Percentiles rank a stretch among this genome's conserved stretches.
These are phyloP conservation scores for Alternaria solani DNA, from an alignment of 2,329 filamentous ascomycete species.

Conservation along the genomic window DNA sequence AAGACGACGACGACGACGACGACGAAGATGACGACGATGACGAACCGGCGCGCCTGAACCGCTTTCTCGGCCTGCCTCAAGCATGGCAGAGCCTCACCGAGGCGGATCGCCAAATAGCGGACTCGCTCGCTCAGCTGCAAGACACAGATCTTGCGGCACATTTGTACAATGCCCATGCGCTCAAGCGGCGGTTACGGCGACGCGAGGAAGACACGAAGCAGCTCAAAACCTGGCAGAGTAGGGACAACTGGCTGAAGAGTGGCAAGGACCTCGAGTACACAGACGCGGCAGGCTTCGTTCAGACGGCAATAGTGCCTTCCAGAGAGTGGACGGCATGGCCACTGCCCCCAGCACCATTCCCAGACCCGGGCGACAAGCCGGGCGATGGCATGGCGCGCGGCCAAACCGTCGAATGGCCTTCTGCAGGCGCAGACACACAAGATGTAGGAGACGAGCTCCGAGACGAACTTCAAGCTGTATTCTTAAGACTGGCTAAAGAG, in stretches of 20 bases:
- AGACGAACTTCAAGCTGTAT: slow-evolving; percentile 72
- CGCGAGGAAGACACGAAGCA: slow-evolving; percentile 21
- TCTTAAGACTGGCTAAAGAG: slow-evolving; percentile 73
- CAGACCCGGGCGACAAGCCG: slow-evolving; percentile 60
- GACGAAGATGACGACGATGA: slow-evolving; percentile 8
- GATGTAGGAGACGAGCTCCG: slow-evolving; percentile 70
- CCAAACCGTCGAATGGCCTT: slow-evolving; percentile 61
- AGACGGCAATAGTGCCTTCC: slow-evolving; percentile 55
- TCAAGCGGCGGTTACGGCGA: slow-evolving; percentile 63
- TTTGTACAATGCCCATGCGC: slow-evolving; percentile 77
- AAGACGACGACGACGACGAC: neutral
- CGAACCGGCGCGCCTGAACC: slow-evolving; percentile 63
- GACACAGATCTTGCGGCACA: slow-evolving; percentile 76
- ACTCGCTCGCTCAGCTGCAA: slow-evolving; percentile 69
- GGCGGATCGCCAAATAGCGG: slow-evolving; percentile 68
- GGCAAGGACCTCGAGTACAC: slow-evolving; percentile 37
- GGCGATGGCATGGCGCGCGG: slow-evolving; percentile 41
- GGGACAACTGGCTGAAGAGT: slow-evolving; percentile 51
- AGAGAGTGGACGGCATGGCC: slow-evolving; percentile 88
- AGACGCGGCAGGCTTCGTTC: slow-evolving; percentile 37
- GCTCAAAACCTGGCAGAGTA: slow-evolving; percentile 50
- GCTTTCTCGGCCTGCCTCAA: slow-evolving; percentile 71
- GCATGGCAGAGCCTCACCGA: slow-evolving; percentile 72
- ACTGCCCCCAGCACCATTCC: slow-evolving; percentile 68
- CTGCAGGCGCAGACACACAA: slow-evolving; percentile 54